These are phyloP conservation scores for Bombardia bombarda DNA, from an alignment of 495 filamentous ascomycete genomes.

Conservation along the genomic window DNA sequence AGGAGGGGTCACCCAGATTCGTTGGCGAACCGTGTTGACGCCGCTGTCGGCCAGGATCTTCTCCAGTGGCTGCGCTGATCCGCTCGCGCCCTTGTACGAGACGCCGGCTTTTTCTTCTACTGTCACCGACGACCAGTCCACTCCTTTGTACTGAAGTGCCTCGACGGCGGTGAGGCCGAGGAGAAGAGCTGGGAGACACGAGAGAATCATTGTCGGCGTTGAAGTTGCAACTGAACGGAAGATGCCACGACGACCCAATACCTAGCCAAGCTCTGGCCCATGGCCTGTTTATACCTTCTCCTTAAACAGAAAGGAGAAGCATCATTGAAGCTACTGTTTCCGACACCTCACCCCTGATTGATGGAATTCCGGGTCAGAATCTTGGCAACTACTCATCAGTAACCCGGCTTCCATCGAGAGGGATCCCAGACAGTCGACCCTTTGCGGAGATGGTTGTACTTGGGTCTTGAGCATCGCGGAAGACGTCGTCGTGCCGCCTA, in stretches of 20 bases:
- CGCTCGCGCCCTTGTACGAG: conserved; percentile 49
- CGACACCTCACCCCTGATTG: conserved; percentile 9
- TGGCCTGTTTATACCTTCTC: too few relatives aligned
- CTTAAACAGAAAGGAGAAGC: background rate
- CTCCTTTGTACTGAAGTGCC: conserved; percentile 55
- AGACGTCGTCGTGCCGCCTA: background rate
- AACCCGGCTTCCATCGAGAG: background rate
- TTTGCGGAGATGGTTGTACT: background rate
- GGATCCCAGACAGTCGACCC: background rate
- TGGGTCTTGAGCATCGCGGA: background rate
- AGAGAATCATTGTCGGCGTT: conserved; percentile 11
- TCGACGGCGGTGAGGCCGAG: conserved; percentile 14
- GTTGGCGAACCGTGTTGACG: conserved; percentile 64
- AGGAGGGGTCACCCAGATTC: conserved; percentile 63
- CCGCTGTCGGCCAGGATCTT: conserved; percentile 54
- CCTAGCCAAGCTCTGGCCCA: too few relatives aligned
- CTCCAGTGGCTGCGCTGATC: conserved; percentile 49
- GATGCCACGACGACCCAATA: too few relatives aligned
- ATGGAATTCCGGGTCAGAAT: conserved; percentile 9
- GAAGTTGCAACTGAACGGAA: background rate
- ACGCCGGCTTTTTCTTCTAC: conserved; percentile 56
- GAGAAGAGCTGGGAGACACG: conserved; percentile 6
- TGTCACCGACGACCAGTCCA: conserved; percentile 65
- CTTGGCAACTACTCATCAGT: background rate
- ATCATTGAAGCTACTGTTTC: background rate